Conservation (phyloP, 2,329 filamentous ascomycete species). For the Daldinia sp. region DNA sequence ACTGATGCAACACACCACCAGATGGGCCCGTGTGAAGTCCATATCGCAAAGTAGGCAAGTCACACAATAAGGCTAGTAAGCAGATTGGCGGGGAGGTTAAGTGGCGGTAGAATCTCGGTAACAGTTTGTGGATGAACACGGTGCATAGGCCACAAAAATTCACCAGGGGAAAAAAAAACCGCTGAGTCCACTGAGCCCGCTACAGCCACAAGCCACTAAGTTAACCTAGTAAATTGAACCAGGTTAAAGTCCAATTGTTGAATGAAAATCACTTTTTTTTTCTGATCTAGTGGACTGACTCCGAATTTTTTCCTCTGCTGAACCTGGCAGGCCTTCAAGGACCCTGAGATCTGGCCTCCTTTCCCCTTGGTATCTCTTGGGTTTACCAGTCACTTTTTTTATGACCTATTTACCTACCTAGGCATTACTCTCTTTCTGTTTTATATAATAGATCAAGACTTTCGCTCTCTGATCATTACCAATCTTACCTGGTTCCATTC, state of each 20-base stretch:
- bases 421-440: constrained; percentile 25
- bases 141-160: not conserved
- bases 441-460: constrained; percentile 30
- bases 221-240: constrained; percentile 3
- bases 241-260: constrained; percentile 18
- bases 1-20: not conserved
- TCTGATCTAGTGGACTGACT: constrained; percentile 27
- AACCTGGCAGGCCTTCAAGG: constrained; percentile 37
- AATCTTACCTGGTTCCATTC: constrained; percentile 31
- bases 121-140: not conserved
- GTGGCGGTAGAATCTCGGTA: constrained; percentile 11
- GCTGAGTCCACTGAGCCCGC: not conserved
- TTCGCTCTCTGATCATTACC: constrained; percentile 28
- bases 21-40: not conserved
- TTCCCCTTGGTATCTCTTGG: constrained; percentile 12
- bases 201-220: constrained; percentile 2
- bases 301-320: constrained; percentile 43
- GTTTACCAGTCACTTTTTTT: constrained; percentile 27
- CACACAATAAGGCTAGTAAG: constrained; percentile 23
- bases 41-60: constrained; percentile 14
- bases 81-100: constrained; percentile 1
- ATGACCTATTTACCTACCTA: constrained; percentile 14
- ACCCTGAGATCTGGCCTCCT: constrained; percentile 51
- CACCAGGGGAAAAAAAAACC: not conserved
- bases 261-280: constrained; percentile 30